A percentile compares a stretch with the other conserved stretches of the same genome.
Evolutionary conservation across 176 grass and related monocot genomes (phyloP).

Genomic region (Aegilops bicornis): DNA sequence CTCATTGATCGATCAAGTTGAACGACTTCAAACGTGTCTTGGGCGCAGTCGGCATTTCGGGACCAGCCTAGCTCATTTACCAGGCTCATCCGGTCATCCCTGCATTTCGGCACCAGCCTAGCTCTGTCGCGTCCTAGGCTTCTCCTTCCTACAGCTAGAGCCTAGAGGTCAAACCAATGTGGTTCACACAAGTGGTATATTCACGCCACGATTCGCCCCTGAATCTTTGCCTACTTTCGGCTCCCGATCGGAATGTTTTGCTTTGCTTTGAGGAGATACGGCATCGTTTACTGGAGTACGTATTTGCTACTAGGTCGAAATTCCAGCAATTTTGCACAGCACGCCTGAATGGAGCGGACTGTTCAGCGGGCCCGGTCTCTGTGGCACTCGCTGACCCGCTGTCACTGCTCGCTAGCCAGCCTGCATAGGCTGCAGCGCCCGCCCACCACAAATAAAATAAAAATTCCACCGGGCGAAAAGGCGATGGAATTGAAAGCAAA

Average conservation of each 20-base stretch:
- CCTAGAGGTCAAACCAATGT: background rate
- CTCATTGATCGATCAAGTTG: no score
- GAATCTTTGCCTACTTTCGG: background rate
- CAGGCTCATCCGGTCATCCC: no score
- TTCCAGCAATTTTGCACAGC: background rate
- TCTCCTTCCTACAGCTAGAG: no score
- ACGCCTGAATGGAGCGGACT: background rate
- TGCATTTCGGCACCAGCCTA: no score
- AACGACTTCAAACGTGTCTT: no score
- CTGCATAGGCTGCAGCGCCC: background rate
- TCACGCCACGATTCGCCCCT: background rate
- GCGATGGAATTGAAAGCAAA: slow-evolving; percentile 13
- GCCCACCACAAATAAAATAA: background rate
- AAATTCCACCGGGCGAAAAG: slow-evolving; percentile 21
- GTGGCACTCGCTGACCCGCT: background rate
- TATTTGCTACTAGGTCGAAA: background rate
- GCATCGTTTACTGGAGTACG: background rate
- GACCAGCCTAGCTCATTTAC: no score
- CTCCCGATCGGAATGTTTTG: background rate
- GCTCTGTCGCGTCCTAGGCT: no score
- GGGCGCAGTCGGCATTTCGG: no score
- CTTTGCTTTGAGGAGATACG: background rate
- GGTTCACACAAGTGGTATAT: background rate
- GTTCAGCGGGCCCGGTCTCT: background rate
- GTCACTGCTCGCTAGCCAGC: background rate